Base-by-base conservation (phyloP, 2,329 filamentous ascomycete species). In the Fusarium metavorans region DNA sequence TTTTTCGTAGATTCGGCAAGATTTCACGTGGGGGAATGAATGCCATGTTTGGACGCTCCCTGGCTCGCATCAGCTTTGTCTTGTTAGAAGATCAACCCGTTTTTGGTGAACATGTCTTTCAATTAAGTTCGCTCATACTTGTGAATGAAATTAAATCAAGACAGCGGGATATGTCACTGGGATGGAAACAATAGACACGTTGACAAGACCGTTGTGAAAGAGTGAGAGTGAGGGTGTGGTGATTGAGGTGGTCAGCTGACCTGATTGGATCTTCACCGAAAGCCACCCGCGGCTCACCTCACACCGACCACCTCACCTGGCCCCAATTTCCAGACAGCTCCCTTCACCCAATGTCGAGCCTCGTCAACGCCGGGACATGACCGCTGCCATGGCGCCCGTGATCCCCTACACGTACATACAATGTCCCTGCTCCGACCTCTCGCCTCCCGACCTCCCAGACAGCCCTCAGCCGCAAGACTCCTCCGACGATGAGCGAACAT, bases 401-500 rank as follows among this genome's bases (percentile, higher is more conserved):
- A 87, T 85, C 58, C 90, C 90, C 2, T 92, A 92, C 83, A 91
- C 89, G 63, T 92, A 90, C 81, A 90, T 92, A 32, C 91, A 92
- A 81, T 92, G 91, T 78, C 91, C 91, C 52, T 92, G 91, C 80
- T 89, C 89, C 41, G 88, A 90, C 65, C 80, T 83, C 11, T 83
- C 85, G 8, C 70, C 79, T 5, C 67, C 73, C 43, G 77, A 84
- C 37, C 81, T 81, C 62, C 81, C 82, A 52, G 81, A 81, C 41
- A 74, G 73, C 11, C 76, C 81, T 7, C 73, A 77, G 23, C 72
- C 74, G 41, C 74, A 77, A 41, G 78, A 83, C 45, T 84, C 83
- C 62, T 82, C 89, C 32, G 92, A 94, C 68, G 93, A 95, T 74
- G 94, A 94, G 68, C 88, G 89, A 71, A 93, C 94, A 5, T 98